Evolutionary conservation across 2,329 filamentous ascomycete genomes (phyloP), one percentile per base, ranked within the genome.

Genomic region (Pestalotiopsis sp.): DNA sequence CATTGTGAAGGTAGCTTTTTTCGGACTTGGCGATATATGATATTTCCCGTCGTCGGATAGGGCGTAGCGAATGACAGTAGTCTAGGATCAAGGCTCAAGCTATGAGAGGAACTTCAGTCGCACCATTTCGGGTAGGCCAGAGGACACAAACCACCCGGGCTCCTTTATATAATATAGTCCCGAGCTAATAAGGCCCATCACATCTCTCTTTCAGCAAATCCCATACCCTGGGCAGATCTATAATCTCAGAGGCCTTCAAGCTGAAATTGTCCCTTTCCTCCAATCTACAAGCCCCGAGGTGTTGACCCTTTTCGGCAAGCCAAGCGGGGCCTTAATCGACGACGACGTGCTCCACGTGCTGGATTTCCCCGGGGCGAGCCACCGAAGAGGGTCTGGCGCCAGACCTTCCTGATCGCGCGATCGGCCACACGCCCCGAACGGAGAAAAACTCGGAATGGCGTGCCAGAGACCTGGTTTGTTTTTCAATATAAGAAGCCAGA

Each of bases 371-470:
- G 45, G 61, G 61, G 39, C 61, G 39, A 36, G 61, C 61, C n/a
- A 31, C 61, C 61, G 36, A 64, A 64, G 38, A 52, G 13, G 41
- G 61, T 49, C 61, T 64, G 61, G 61, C 41, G 61, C 49, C 39
- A 17, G 36, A 62, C 59, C 31, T 41, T 62, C 59, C 61, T 17
- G 49, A 49, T 64, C 25, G 61, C 61, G 61, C 61, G 25, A 64
- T 64, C 61, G 61, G 61, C n/a, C 36, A n/a, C 61, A 64, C n/a
- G 61, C n/a, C 41, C 61, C 61, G 20, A 31, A 64, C 36, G 61
- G 61, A 64, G 61, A 64, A 64, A 64, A 45, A 25, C 14, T 64
- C 61, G 61, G 61, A 52, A 64, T 52, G 27, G 38, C 61, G 61
- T 64, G 41, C 61, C 39, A 36, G 13, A 20, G 38, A 12, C 20